phyloP scores from a whole-genome alignment of 108 stramenopile species.

The Mayamaea pseudoterrestris region DNA sequence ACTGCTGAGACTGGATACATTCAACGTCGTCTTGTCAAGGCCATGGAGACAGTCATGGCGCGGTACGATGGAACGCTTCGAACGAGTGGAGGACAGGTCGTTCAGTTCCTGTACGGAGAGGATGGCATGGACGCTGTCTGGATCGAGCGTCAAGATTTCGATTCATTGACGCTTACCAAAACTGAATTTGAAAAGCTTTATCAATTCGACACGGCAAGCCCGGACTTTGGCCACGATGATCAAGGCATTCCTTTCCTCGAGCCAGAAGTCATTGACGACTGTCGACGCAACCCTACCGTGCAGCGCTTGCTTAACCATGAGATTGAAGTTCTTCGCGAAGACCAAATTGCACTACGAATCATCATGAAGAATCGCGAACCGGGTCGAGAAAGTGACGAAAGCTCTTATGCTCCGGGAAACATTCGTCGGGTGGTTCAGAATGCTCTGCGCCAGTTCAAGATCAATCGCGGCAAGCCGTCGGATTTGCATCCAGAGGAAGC shows the following conservation, averaged over 20 bases:
- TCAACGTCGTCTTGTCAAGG: slow-evolving; percentile 98
- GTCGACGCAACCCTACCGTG: slow-evolving; percentile 77
- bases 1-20: slow-evolving; percentile 99
- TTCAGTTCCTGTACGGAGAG: slow-evolving; percentile 99
- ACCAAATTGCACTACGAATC: slow-evolving; percentile 74
- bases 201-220: slow-evolving; percentile 60
- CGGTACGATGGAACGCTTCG: slow-evolving; percentile 96
- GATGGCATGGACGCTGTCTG: slow-evolving; percentile 99
- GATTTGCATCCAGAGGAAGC: slow-evolving; percentile 87
- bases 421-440: slow-evolving; percentile 84
- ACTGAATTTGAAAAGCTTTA: slow-evolving; percentile 68
- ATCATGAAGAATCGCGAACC: slow-evolving; percentile 87
- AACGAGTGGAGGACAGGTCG: slow-evolving; percentile 83
- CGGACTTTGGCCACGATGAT: slow-evolving; percentile 79
- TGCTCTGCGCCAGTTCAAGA: slow-evolving; percentile 82
- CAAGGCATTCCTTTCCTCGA: slow-evolving; percentile 74
- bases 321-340: slow-evolving; percentile 69
- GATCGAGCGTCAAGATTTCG: slow-evolving; percentile 94
- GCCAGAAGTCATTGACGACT: slow-evolving; percentile 67
- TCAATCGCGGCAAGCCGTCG: slow-evolving; percentile 70
- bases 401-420: slow-evolving; percentile 89
- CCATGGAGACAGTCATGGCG: slow-evolving; percentile 96
- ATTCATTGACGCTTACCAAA: slow-evolving; percentile 70
- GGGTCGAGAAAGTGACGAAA: slow-evolving; percentile 67
- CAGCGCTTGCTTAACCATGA: slow-evolving; percentile 83